Evolutionary conservation across 345 rosid genomes (phyloP).

Genomic region (Populus nigra): DNA sequence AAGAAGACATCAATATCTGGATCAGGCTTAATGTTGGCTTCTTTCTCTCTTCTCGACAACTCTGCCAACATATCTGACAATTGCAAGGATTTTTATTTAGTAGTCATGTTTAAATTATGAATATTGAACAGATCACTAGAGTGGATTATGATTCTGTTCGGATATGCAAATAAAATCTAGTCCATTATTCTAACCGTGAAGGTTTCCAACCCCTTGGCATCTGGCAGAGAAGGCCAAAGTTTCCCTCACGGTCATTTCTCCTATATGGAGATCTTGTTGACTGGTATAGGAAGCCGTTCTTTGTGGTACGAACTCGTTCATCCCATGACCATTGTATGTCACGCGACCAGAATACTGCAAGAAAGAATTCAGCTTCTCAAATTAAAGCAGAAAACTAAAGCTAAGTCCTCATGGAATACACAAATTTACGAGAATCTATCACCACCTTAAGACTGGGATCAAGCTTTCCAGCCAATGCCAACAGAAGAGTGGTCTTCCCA

Average conservation of each 20-base stretch:
- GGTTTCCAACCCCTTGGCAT: slow-evolving; percentile 60
- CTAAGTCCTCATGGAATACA: not conserved
- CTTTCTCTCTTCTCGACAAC: slow-evolving; percentile 75
- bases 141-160: not conserved
- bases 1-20: slow-evolving; percentile 73
- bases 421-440: not conserved
- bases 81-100: not conserved
- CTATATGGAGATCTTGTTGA: slow-evolving; percentile 62
- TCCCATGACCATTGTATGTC: slow-evolving; percentile 56
- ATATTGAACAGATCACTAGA: not conserved
- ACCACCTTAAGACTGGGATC: slow-evolving; percentile 54
- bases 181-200: slow-evolving; percentile 46
- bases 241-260: slow-evolving; percentile 69
- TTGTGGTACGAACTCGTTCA: slow-evolving; percentile 59
- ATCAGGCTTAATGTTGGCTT: slow-evolving; percentile 76
- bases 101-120: not conserved
- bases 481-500: slow-evolving; percentile 73
- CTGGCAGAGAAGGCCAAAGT: slow-evolving; percentile 78
- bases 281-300: slow-evolving; percentile 66
- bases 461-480: slow-evolving; percentile 81
- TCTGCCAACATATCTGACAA: slow-evolving; percentile 62
- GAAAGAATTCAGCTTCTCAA: not conserved
- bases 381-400: not conserved
- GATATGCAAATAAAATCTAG: not conserved
- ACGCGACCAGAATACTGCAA: slow-evolving; percentile 55